These are phyloP conservation scores for Thielaviopsis euricoi DNA, from an alignment of 2,329 filamentous ascomycete genomes.

Conservation along the genomic window DNA sequence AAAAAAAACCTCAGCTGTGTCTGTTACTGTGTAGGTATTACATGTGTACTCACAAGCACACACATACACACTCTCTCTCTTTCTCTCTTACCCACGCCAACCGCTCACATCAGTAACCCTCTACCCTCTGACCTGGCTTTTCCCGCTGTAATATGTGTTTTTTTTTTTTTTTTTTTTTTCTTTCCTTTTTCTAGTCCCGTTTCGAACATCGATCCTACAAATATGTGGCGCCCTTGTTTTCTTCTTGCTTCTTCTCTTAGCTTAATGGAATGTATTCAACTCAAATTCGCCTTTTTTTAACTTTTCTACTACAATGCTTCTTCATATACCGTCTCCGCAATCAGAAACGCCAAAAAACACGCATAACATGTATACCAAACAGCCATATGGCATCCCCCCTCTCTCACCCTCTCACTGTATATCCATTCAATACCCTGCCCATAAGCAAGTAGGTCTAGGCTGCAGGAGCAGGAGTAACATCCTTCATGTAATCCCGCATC, in stretches of 20 bases:
- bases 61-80: too few relatives aligned
- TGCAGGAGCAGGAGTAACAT: constrained; percentile 3
- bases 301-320: not conserved
- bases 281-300: not conserved
- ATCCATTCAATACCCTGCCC: not conserved
- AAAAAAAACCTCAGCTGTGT: too few relatives aligned
- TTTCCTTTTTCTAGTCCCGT: not conserved
- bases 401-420: not conserved
- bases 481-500: constrained; percentile 28
- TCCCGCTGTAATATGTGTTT: too few relatives aligned
- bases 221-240: not conserved
- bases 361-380: not conserved
- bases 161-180: too few relatives aligned
- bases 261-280: not conserved
- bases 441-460: constrained; percentile 5
- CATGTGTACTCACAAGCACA: too few relatives aligned
- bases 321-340: not conserved
- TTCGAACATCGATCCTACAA: not conserved
- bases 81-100: too few relatives aligned
- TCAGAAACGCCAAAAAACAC: not conserved
- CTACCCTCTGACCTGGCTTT: too few relatives aligned
- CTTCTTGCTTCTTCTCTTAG: not conserved
- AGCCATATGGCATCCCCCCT: not conserved
- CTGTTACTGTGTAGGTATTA: too few relatives aligned
- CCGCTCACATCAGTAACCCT: too few relatives aligned